Percentiles rank a stretch among this genome's conserved stretches.
Evolutionary conservation across 495 filamentous ascomycete species (phyloP).

Genomic region (Lepidopterella palustris): DNA sequence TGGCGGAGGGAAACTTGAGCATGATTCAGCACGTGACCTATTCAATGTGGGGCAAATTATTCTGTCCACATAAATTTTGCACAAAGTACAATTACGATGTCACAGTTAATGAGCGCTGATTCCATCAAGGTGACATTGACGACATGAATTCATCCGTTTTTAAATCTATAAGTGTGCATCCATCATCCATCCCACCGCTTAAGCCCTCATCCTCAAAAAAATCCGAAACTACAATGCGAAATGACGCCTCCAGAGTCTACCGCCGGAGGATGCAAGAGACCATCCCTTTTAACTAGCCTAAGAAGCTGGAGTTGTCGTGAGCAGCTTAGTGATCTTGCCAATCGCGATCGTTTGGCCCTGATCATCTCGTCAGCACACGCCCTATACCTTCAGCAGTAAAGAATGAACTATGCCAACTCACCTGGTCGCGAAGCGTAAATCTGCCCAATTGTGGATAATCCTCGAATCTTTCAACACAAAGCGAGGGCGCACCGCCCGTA

Average conservation of each 20-base stretch:
- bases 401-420: conserved; percentile 40
- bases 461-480: conserved; percentile 89
- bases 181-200: not conserved
- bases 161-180: not conserved
- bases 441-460: conserved; percentile 91
- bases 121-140: not conserved
- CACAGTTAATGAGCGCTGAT: too few species aligned
- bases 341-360: conserved; percentile 95
- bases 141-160: conserved; percentile 1
- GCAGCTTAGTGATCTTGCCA: conserved; percentile 89
- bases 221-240: not conserved
- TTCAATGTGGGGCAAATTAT: too few species aligned
- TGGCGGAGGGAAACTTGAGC: too few species aligned
- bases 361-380: conserved; percentile 14
- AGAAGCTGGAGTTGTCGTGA: conserved; percentile 31
- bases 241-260: not conserved
- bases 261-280: conserved; percentile 53
- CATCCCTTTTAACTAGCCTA: conserved; percentile 50
- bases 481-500: conserved; percentile 70
- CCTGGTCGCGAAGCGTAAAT: conserved; percentile 92
- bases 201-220: not conserved
- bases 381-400: not conserved
- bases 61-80: too few species aligned
- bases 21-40: too few species aligned
- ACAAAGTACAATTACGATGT: too few species aligned